Evolutionary conservation across 768 basidiomycete species (phyloP).

Genomic region (Piloderma croceum): DNA sequence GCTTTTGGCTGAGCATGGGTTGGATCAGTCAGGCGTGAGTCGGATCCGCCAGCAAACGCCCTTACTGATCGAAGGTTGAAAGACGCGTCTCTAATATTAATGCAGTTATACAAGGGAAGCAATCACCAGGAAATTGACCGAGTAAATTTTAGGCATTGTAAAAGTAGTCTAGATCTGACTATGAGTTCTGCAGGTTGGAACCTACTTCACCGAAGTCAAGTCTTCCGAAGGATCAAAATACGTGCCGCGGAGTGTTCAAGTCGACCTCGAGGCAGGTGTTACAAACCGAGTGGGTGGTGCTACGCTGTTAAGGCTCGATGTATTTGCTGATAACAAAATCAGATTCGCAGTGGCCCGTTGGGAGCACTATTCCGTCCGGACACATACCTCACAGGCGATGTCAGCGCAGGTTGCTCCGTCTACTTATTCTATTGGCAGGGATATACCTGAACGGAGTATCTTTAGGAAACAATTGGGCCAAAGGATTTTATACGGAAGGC

Average conservation of each 20-base stretch:
- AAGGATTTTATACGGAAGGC: slow-evolving; percentile 78
- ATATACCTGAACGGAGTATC: no score
- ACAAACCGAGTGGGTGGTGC: slow-evolving; percentile 59
- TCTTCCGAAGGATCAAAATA: slow-evolving; percentile 55
- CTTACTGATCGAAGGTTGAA: neutral
- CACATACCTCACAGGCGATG: slow-evolving; percentile 63
- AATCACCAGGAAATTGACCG: slow-evolving; percentile 72
- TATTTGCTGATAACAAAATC: slow-evolving; percentile 2
- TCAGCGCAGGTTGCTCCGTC: no score
- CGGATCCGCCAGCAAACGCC: slow-evolving; percentile 12
- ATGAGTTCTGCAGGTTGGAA: slow-evolving; percentile 48
- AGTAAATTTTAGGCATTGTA: slow-evolving; percentile 35
- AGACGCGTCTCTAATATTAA: neutral
- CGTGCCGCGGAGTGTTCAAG: slow-evolving; percentile 84
- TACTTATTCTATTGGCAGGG: no score
- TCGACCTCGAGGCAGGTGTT: slow-evolving; percentile 88
- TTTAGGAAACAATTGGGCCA: slow-evolving; percentile 96
- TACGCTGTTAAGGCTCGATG: slow-evolving; percentile 1
- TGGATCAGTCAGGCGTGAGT: slow-evolving; percentile 65
- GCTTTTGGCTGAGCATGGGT: slow-evolving; percentile 81
- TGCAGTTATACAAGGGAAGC: slow-evolving; percentile 62
- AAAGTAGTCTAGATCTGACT: slow-evolving; percentile 2
- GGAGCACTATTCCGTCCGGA: slow-evolving; percentile 83
- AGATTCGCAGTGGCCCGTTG: slow-evolving; percentile 65
- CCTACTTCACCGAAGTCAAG: slow-evolving; percentile 76